These are phyloP conservation scores for Xerocomellus dryophilus DNA, from an alignment of 768 basidiomycete genomes.

Conservation along the genomic window DNA sequence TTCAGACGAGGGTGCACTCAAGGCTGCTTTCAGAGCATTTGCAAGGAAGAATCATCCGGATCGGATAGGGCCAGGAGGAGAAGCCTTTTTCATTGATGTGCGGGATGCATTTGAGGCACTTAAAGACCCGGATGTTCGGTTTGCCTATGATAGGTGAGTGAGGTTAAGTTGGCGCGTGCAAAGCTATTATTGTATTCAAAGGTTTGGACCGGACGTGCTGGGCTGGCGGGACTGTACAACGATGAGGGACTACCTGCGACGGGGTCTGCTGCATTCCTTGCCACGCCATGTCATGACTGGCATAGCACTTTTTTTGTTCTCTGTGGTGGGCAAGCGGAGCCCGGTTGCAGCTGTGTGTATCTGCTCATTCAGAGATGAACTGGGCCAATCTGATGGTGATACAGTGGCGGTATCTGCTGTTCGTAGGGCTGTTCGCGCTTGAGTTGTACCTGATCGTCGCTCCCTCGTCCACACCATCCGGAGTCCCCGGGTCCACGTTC, in stretches of 20 bases:
- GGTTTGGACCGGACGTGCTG: constrained; percentile 75
- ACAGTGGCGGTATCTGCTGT: constrained; percentile 82
- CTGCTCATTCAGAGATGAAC: constrained; percentile 4
- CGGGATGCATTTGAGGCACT: constrained; percentile 76
- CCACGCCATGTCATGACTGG: constrained; percentile 67
- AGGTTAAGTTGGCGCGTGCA: neutral
- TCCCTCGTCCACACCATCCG: constrained; percentile 26
- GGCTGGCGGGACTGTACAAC: constrained; percentile 69
- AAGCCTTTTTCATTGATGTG: constrained; percentile 64
- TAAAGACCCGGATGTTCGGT: constrained; percentile 71
- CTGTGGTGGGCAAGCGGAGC: constrained; percentile 56
- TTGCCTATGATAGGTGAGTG: constrained; percentile 80
- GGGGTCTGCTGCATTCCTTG: constrained; percentile 58
- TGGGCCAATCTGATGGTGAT: constrained; percentile 12
- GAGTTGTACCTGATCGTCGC: constrained; percentile 67
- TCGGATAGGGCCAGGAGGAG: constrained; percentile 54
- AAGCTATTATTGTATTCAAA: constrained; percentile 24
- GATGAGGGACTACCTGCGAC: constrained; percentile 62
- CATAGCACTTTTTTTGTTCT: constrained; percentile 57
- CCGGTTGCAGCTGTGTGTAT: constrained; percentile 63
- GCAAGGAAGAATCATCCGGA: constrained; percentile 78
- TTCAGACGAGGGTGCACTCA: constrained; percentile 67
- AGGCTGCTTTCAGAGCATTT: constrained; percentile 70
- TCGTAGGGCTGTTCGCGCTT: constrained; percentile 53
- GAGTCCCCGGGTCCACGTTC: constrained; percentile 23